Evolutionary conservation across 1,284 basidiomycete genomes (phyloP).

Genomic region (Apiotrichum gamsii): DNA sequence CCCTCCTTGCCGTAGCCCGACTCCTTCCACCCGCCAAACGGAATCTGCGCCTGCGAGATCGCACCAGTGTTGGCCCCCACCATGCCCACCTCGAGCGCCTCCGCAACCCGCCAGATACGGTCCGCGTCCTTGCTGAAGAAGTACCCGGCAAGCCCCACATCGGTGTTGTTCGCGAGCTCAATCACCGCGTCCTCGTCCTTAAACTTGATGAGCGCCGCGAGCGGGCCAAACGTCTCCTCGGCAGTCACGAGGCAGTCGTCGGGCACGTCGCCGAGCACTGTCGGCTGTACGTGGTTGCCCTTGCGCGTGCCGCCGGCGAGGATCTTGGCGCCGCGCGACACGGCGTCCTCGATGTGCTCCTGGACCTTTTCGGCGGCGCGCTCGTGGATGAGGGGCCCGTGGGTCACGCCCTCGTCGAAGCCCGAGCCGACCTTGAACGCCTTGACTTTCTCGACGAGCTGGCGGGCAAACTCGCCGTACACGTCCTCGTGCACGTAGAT

Average conservation of each 20-base stretch:
- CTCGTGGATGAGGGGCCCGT: slow-evolving; percentile 88
- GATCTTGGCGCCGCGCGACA: slow-evolving; percentile 75
- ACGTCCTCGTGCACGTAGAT: slow-evolving; percentile 45
- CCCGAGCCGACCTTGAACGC: slow-evolving; percentile 88
- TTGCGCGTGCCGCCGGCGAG: slow-evolving; percentile 74
- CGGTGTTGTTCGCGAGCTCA: slow-evolving; percentile 72
- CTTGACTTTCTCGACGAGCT: slow-evolving; percentile 56
- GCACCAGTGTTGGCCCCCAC: slow-evolving; percentile 63
- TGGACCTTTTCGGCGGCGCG: slow-evolving; percentile 82
- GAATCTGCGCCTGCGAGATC: slow-evolving; percentile 62
- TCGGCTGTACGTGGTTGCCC: slow-evolving; percentile 73
- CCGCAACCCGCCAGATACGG: slow-evolving; percentile 94
- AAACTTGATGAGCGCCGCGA: slow-evolving; percentile 62
- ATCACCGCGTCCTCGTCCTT: slow-evolving; percentile 89
- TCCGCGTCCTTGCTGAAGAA: slow-evolving; percentile 88
- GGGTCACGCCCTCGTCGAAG: slow-evolving; percentile 71
- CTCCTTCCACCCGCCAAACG: slow-evolving; percentile 72
- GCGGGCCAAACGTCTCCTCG: slow-evolving; percentile 86
- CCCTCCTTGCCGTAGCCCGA: slow-evolving; percentile 44
- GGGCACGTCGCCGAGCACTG: slow-evolving; percentile 83
- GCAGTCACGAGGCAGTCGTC: slow-evolving; percentile 52
- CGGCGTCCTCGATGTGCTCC: slow-evolving; percentile 78
- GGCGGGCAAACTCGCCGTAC: slow-evolving; percentile 43
- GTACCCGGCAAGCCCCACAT: slow-evolving; percentile 83
- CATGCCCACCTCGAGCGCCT: slow-evolving; percentile 91